Evolutionary conservation across 805 yeast species (phyloP), one percentile per base, ranked within the genome.

Genomic region (Nakazawaea molendinolei): DNA sequence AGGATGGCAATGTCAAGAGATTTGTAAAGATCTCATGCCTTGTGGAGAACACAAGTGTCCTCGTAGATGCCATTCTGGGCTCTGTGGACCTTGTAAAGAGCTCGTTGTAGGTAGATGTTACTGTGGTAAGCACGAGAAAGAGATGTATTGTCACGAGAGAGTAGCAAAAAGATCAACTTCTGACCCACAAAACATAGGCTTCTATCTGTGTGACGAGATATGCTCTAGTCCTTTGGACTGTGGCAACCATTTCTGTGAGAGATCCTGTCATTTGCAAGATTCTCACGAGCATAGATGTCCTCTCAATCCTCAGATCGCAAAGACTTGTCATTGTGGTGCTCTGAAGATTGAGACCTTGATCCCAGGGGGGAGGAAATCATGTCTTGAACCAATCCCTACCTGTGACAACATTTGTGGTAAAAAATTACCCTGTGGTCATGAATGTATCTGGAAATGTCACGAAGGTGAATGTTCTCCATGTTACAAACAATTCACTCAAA

Each of bases 281-380:
- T 26, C 16, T 3, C 30, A 29, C 4, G 30, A 39, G 44, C 49
- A 60, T 44, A 39, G 55, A 18, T 87, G 97, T 58, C 82, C 80
- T 9, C 61, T 65, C 29, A 63, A 83, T 5, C 95, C 95, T 0
- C 59, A 64, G 13, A 44, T 59, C 1, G 55, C 79, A n/a, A 71
- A 63, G 19, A 69, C 74, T 1, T 87, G 97, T 58, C 82, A 80
- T 24, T 87, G 97, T 64, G 95, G 95, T 1, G 77, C 80, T 49
- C 69, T 76, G 2, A 46, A 51, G 4, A 62, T 79, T 8, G 51
- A 51, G 2, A 63, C 62, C 1, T 40, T 70, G 10, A 49, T 58
- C 3, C 45, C 48, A 3, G 44, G 59, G 6, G 54, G 58, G 9
- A 68, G 96, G 44, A 47, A 46, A 0, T 58, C 65, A 21, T 87